Percentiles rank a stretch among this genome's conserved stretches.
Evolutionary conservation across 768 basidiomycete genomes (phyloP).

Genomic region (Tulasnella calospora): DNA sequence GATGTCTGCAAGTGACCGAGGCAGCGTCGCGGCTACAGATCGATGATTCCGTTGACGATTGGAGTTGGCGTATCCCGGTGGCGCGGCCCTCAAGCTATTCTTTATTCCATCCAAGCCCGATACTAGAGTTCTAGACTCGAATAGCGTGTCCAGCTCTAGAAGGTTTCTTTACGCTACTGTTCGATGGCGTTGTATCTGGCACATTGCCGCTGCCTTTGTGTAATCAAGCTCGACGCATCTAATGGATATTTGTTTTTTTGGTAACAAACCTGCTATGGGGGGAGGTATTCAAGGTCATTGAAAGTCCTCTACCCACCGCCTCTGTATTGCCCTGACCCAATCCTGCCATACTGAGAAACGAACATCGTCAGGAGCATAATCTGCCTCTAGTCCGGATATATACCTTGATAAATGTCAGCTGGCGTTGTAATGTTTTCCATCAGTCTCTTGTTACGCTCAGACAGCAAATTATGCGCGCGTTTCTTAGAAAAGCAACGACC

Average conservation of each 20-base stretch:
- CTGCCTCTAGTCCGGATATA: too few relatives aligned
- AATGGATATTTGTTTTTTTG: background rate
- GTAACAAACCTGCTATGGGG: too few relatives aligned
- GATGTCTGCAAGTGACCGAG: conserved; percentile 15
- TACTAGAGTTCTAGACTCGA: background rate
- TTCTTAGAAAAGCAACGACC: too few relatives aligned
- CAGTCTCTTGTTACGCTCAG: too few relatives aligned
- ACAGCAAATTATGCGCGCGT: too few relatives aligned
- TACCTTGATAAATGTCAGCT: too few relatives aligned
- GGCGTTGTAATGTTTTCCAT: too few relatives aligned
- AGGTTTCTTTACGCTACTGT: background rate
- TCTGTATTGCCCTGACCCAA: too few relatives aligned
- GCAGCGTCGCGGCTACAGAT: background rate
- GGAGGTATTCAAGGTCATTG: too few relatives aligned
- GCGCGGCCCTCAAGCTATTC: background rate
- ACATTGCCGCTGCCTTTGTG: background rate
- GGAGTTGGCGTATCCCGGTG: background rate
- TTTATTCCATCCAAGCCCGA: background rate
- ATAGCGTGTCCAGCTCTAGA: background rate
- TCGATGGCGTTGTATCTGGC: background rate
- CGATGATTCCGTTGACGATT: background rate
- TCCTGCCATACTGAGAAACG: too few relatives aligned
- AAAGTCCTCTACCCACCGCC: too few relatives aligned
- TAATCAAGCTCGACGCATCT: background rate
- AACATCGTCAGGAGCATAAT: too few relatives aligned